Percentiles rank a stretch among this genome's conserved stretches.
These are phyloP conservation scores for Pythium vanterpoolii DNA, from an alignment of 352 stramenopile genomes.

Conservation along the genomic window DNA sequence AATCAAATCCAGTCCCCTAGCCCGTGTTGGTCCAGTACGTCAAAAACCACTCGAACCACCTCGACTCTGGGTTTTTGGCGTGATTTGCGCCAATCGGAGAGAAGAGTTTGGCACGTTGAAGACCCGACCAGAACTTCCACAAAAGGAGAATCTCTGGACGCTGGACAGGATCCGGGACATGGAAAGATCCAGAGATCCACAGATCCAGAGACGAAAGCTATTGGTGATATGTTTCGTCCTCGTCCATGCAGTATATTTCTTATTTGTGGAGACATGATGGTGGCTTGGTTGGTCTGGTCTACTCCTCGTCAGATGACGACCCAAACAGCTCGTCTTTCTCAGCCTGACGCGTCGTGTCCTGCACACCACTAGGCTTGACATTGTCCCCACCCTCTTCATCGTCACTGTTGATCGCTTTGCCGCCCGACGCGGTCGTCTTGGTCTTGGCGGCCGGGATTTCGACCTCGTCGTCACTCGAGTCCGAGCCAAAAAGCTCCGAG, in stretches of 20 bases:
- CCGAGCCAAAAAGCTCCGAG: slow-evolving; percentile 76
- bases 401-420: slow-evolving; percentile 27
- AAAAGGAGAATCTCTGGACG: not conserved
- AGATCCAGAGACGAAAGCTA: too few relatives aligned
- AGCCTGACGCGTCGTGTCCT: slow-evolving; percentile 38
- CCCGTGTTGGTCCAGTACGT: not conserved
- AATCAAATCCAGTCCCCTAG: slow-evolving; percentile 21
- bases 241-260: not conserved
- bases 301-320: slow-evolving; percentile 79
- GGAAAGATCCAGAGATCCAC: slow-evolving; percentile 1
- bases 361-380: slow-evolving; percentile 19
- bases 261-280: not conserved
- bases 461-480: slow-evolving; percentile 58
- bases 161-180: not conserved
- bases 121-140: not conserved
- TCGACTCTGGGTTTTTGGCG: slow-evolving; percentile 6
- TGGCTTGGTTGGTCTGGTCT: slow-evolving; percentile 17
- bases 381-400: slow-evolving; percentile 48
- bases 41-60: slow-evolving; percentile 16
- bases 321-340: slow-evolving; percentile 86
- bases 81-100: not conserved
- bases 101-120: not conserved
- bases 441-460: slow-evolving; percentile 22
- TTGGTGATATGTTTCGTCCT: not conserved
- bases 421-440: slow-evolving; percentile 4